These are phyloP conservation scores for Globisporangium polare DNA, from an alignment of 352 stramenopile genomes.

Conservation along the genomic window DNA sequence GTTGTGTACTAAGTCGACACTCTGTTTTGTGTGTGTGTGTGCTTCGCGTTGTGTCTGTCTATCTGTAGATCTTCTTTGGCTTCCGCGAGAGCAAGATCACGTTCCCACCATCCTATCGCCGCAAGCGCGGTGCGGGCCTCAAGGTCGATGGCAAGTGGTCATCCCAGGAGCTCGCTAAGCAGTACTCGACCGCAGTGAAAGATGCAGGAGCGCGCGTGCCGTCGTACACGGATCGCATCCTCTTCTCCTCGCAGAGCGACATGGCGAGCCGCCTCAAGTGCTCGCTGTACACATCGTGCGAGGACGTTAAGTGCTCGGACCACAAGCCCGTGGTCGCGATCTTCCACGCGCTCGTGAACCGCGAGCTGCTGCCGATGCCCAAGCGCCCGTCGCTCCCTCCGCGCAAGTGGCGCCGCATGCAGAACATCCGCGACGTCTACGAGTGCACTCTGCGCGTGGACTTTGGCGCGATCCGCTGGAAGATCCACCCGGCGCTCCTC, in stretches of 20 bases:
- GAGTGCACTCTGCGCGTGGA: slow-evolving; percentile 56
- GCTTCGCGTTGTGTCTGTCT: not conserved
- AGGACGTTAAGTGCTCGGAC: slow-evolving; percentile 73
- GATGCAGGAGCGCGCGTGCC: slow-evolving; percentile 67
- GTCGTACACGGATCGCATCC: slow-evolving; percentile 89
- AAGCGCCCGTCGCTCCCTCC: slow-evolving; percentile 35
- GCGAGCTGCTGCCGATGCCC: slow-evolving; percentile 47
- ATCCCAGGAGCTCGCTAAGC: slow-evolving; percentile 28
- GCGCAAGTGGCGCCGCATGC: slow-evolving; percentile 30
- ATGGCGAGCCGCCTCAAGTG: slow-evolving; percentile 61
- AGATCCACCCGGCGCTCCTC: slow-evolving; percentile 24
- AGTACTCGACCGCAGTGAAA: slow-evolving; percentile 57
- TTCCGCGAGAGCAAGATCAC: slow-evolving; percentile 73
- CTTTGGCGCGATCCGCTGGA: slow-evolving; percentile 51
- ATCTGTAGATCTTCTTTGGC: slow-evolving; percentile 59
- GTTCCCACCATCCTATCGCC: slow-evolving; percentile 76
- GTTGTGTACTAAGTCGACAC: slow-evolving; percentile 5
- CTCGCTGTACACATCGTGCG: slow-evolving; percentile 65
- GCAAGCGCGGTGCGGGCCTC: slow-evolving; percentile 34
- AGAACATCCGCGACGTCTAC: slow-evolving; percentile 51
- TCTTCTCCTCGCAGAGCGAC: slow-evolving; percentile 77
- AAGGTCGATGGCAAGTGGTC: slow-evolving; percentile 13
- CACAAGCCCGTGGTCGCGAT: slow-evolving; percentile 79
- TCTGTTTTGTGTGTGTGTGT: not conserved
- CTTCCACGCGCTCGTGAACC: slow-evolving; percentile 68